Evolutionary conservation across 2,329 filamentous ascomycete genomes (phyloP).

Genomic region (Colletotrichum phormii): DNA sequence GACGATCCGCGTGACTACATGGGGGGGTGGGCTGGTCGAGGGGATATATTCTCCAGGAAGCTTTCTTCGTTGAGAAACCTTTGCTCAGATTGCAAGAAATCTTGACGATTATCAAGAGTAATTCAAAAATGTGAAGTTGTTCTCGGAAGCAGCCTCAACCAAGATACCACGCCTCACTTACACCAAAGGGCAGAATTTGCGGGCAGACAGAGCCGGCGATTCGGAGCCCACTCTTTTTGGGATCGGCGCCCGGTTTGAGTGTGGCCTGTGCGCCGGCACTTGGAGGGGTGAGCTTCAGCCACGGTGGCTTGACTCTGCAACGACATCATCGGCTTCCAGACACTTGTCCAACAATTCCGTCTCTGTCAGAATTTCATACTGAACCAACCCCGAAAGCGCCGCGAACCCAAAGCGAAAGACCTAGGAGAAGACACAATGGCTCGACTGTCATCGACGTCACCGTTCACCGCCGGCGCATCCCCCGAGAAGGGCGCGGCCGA

Average conservation of each 20-base stretch:
- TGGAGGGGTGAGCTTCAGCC: slow-evolving; percentile 36
- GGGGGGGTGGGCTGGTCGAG: too few species aligned
- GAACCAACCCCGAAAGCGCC: not conserved
- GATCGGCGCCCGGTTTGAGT: not conserved
- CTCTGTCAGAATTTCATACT: not conserved
- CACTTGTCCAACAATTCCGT: slow-evolving; percentile 17
- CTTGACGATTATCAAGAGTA: not conserved
- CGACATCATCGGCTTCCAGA: slow-evolving; percentile 35
- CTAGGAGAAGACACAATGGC: slow-evolving; percentile 12
- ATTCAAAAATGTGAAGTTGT: not conserved
- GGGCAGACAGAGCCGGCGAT: too few species aligned
- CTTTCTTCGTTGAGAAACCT: too few species aligned
- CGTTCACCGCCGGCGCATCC: slow-evolving; percentile 25
- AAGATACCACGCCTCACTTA: not conserved
- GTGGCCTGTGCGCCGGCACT: slow-evolving; percentile 22
- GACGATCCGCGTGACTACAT: too few species aligned
- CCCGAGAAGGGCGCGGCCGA: slow-evolving; percentile 54
- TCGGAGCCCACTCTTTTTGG: not conserved
- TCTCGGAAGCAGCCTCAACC: not conserved
- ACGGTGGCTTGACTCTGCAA: slow-evolving; percentile 36
- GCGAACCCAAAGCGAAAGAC: not conserved
- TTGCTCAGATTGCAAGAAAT: too few species aligned
- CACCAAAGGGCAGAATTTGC: not conserved
- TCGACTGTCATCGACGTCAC: slow-evolving; percentile 24
- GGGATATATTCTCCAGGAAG: too few species aligned